Base-by-base conservation (phyloP, 2,329 filamentous ascomycete genomes). In the Colletotrichum magnum region DNA sequence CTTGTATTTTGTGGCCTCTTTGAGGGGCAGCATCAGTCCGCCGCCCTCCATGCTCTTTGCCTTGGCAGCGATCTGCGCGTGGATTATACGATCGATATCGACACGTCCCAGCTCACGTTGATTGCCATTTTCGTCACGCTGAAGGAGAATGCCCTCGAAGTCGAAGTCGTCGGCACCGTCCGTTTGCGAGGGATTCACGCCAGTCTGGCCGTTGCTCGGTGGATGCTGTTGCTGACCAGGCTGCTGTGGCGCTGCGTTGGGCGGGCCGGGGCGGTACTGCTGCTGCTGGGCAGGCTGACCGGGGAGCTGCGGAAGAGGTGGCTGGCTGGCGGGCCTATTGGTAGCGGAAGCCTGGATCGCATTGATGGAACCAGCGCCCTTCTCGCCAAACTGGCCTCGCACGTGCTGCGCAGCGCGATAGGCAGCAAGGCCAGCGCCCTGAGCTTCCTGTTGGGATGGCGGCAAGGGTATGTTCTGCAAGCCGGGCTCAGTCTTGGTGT, bases 21-120 rank as follows among this genome's bases (percentile, higher is more conserved):
- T 85, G 12, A 94, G 84, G 2, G 93, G 91, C 18, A 94, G 79
- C 92, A 95, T 94, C 67, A 95, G 82, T 7, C 93, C 90, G 52
- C 90, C 93, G 57, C 90, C 93, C 77, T 95, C 91, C 84, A 94
- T 91, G 72, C 89, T 84, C 77, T 88, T 89, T 9, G 90, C 90
- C 73, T 87, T 86, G 53, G 88, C 87, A 61, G 89, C 86, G 70
- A 95, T 89, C 73, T 91, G 89, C 59, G 87, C 84, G 72, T 93
- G 92, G 74, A 95, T 88, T 76, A 93, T 83, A 53, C 85, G 82
- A 75, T 95, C 93, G 69, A 94, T 90, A 63, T 90, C 88, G 5
- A 90, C 79, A 59, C 88, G 84, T 26, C 87, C 88, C 82, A 87
- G 86, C 80, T 85, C 88, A 36, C 81, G 82, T 56, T 85, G 82